phyloP scores from a whole-genome alignment of 1,284 basidiomycete genomes.

The Fomitopsis betulina region DNA sequence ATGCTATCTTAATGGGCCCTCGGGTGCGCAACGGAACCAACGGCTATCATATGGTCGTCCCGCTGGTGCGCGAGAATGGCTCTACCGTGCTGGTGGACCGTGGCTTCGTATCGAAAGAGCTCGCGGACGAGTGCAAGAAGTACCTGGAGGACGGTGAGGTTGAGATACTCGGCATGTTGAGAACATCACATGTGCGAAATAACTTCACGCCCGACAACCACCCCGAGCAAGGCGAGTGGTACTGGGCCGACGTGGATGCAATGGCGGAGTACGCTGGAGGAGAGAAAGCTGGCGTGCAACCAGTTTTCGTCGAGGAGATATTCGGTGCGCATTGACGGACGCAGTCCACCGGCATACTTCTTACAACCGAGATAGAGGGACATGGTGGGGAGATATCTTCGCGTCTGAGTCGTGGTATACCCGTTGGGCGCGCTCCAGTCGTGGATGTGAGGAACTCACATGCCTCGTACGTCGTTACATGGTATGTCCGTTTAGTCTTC shows the following conservation, averaged over 20 bases:
- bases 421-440: conserved; percentile 80
- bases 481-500: conserved; percentile 43
- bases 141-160: conserved; percentile 49
- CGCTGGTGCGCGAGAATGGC: conserved; percentile 72
- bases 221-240: conserved; percentile 82
- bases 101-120: conserved; percentile 81
- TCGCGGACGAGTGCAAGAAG: conserved; percentile 32
- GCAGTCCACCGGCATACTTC: background rate
- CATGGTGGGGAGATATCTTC: conserved; percentile 66
- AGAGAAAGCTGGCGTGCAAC: conserved; percentile 64
- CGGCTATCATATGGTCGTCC: conserved; percentile 86
- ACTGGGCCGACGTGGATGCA: conserved; percentile 82
- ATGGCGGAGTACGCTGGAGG: conserved; percentile 85
- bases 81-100: conserved; percentile 87
- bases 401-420: conserved; percentile 70
- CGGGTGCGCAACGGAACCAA: conserved; percentile 83
- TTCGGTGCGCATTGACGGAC: conserved; percentile 52
- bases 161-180: conserved; percentile 72
- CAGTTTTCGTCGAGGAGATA: conserved; percentile 84
- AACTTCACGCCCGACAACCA: conserved; percentile 88
- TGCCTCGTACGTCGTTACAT: conserved; percentile 93
- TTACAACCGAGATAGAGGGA: conserved; percentile 55
- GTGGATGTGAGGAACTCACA: conserved; percentile 95
- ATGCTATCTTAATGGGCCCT: conserved; percentile 81
- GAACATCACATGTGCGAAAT: conserved; percentile 66